These are phyloP conservation scores for Peribolospora kevripleyi DNA, from an alignment of 768 basidiomycete genomes.

Conservation along the genomic window DNA sequence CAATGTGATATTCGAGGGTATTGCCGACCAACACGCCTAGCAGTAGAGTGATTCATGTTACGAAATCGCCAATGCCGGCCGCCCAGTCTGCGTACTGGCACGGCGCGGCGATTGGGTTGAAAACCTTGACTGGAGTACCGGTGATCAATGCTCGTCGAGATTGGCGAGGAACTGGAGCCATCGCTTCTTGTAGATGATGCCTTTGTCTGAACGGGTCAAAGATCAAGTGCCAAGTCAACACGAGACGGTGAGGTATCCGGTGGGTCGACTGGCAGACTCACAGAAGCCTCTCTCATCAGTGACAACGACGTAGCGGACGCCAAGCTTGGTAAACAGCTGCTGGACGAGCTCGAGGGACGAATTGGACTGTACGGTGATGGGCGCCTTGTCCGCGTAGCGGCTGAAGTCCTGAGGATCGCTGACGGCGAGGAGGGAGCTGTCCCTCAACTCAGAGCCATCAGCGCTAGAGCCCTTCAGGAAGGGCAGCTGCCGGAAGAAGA, in stretches of 20 bases:
- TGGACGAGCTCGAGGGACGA: slow-evolving; percentile 80
- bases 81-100: too few species aligned
- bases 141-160: slow-evolving; percentile 20
- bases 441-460: not conserved
- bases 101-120: too few species aligned
- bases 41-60: too few species aligned
- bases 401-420: not conserved
- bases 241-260: slow-evolving; percentile 1
- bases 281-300: slow-evolving; percentile 60
- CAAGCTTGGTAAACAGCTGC: slow-evolving; percentile 80
- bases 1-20: too few species aligned
- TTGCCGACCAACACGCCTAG: too few species aligned
- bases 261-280: slow-evolving; percentile 20
- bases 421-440: not conserved
- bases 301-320: slow-evolving; percentile 68
- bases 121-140: too few species aligned
- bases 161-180: slow-evolving; percentile 72
- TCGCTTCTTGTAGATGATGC: slow-evolving; percentile 77
- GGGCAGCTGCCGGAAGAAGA: slow-evolving; percentile 4
- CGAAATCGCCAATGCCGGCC: too few species aligned
- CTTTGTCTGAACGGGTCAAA: slow-evolving; percentile 35
- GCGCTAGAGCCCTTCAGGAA: not conserved
- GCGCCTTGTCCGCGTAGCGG: slow-evolving; percentile 34
- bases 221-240: not conserved
- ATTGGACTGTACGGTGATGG: slow-evolving; percentile 56